These are phyloP conservation scores for Rhynchosporium graminicola DNA, from an alignment of 2,329 filamentous ascomycete genomes.

Conservation along the genomic window DNA sequence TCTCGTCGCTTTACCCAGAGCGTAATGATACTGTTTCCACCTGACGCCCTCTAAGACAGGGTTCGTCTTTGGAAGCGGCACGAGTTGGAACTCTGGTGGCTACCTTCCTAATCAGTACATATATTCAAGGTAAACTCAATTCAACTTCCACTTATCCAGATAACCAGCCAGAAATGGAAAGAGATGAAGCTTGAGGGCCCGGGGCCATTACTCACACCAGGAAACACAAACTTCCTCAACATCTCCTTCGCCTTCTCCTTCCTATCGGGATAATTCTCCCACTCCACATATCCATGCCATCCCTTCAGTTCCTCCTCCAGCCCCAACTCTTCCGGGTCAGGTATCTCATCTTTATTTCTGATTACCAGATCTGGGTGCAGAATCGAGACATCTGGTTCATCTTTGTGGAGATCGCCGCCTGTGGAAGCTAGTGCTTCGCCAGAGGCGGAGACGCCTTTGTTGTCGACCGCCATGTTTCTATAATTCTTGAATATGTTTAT, in stretches of 20 bases:
- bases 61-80: slow-evolving; percentile 52
- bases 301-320: slow-evolving; percentile 4
- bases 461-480: neutral
- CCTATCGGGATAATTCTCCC: slow-evolving; percentile 70
- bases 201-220: slow-evolving; percentile 6
- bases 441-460: neutral
- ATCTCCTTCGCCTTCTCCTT: slow-evolving; percentile 42
- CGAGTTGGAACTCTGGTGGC: slow-evolving; percentile 56
- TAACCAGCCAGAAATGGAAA: no score
- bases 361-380: slow-evolving; percentile 6
- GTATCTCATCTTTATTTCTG: slow-evolving; percentile 8
- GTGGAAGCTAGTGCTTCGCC: neutral
- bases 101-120: neutral
- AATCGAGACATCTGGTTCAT: neutral
- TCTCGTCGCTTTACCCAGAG: slow-evolving; percentile 46
- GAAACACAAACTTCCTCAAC: slow-evolving; percentile 21
- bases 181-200: no score
- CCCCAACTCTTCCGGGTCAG: slow-evolving; percentile 7
- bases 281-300: slow-evolving; percentile 57
- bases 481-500: neutral
- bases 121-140: neutral
- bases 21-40: slow-evolving; percentile 58
- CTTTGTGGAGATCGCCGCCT: neutral
- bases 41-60: slow-evolving; percentile 56
- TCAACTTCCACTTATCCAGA: neutral